Evolutionary conservation across 768 basidiomycete species (phyloP).

Genomic region (Pleurotus eryngii): DNA sequence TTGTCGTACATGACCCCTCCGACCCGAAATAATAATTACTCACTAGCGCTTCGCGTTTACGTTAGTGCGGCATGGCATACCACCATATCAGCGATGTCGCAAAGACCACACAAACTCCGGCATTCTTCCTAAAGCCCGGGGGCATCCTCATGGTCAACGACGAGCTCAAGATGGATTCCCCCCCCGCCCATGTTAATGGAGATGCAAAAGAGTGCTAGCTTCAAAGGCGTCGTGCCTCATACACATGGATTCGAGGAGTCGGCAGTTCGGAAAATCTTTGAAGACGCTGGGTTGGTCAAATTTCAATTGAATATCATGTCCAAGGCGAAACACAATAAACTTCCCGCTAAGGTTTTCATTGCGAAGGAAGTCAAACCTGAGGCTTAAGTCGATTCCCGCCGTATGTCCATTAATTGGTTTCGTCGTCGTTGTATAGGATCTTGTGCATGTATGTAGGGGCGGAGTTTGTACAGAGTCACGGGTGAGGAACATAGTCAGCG

Average conservation of each 20-base stretch:
- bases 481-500: too few species aligned
- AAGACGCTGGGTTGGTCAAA: conserved; percentile 43
- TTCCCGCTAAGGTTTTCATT: neutral
- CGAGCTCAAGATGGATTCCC: conserved; percentile 17
- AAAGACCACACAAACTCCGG: conserved; percentile 50
- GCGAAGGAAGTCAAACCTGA: neutral
- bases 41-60: neutral
- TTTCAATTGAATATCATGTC: neutral
- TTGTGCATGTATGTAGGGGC: too few species aligned
- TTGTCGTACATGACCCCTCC: conserved; percentile 48
- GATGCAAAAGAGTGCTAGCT: conserved; percentile 10
- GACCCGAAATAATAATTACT: neutral
- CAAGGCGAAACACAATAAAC: neutral
- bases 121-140: conserved; percentile 55
- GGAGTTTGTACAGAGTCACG: too few species aligned
- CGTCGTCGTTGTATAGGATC: too few species aligned
- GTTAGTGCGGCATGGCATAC: conserved; percentile 58
- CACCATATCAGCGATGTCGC: conserved; percentile 60
- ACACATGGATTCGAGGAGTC: conserved; percentile 47
- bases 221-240: conserved; percentile 52
- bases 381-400: too few species aligned
- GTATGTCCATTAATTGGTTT: too few species aligned
- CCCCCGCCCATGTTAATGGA: conserved; percentile 19
- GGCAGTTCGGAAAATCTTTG: conserved; percentile 48
- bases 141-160: conserved; percentile 62